Evolutionary conservation across 805 yeast species (phyloP).

Genomic region (Ogataea salicorniae): DNA sequence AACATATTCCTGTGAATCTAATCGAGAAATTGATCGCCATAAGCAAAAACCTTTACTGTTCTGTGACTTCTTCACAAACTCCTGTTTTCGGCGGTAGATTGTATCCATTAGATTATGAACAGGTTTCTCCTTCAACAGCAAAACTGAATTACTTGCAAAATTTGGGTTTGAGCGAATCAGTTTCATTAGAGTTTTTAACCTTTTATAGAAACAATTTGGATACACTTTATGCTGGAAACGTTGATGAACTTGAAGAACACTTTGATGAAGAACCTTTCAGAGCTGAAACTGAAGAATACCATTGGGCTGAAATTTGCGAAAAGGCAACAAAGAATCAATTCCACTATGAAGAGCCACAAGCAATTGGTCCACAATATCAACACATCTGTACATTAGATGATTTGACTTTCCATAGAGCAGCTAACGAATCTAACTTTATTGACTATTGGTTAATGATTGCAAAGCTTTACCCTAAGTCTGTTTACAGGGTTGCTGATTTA

Average conservation of each 20-base stretch:
- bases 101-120: conserved; percentile 34
- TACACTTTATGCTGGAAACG: conserved; percentile 13
- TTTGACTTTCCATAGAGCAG: conserved; percentile 34
- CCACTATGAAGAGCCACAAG: conserved; percentile 20
- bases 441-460: conserved; percentile 39
- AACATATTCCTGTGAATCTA: conserved; percentile 33
- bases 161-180: conserved; percentile 29
- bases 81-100: conserved; percentile 32
- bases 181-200: conserved; percentile 26
- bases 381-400: conserved; percentile 36
- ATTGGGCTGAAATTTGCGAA: conserved; percentile 16
- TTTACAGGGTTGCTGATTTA: conserved; percentile 34
- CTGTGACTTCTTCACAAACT: conserved; percentile 32
- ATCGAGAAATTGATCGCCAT: conserved; percentile 43
- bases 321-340: conserved; percentile 18
- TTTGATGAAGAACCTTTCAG: conserved; percentile 25
- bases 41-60: conserved; percentile 36
- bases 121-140: conserved; percentile 37
- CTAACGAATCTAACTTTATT: conserved; percentile 33
- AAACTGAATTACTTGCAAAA: conserved; percentile 29
- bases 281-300: conserved; percentile 7
- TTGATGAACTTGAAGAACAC: conserved; percentile 24
- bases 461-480: conserved; percentile 38
- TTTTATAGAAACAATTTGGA: conserved; percentile 21
- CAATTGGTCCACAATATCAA: conserved; percentile 35